Conservation (phyloP, 1,139 yeast genomes). For the Kodamaea derodonti region DNA sequence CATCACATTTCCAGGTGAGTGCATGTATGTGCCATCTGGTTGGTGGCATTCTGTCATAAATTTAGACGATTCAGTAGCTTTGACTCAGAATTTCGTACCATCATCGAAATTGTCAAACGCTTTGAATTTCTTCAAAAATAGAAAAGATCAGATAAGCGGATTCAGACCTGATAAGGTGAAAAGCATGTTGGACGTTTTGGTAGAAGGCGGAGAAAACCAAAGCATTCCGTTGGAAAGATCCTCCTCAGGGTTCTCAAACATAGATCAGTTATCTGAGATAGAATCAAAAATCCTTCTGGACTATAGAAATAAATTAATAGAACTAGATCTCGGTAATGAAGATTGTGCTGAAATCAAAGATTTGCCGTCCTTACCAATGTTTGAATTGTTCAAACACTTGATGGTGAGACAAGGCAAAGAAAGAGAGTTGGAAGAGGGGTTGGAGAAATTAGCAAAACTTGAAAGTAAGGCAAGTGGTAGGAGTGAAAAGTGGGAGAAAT, state of each 20-base stretch:
- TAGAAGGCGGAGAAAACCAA: background rate
- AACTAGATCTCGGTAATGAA: constrained; percentile 26
- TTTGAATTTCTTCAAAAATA: constrained; percentile 62
- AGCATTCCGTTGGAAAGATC: background rate
- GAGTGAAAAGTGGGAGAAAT: constrained; percentile 21
- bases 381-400: constrained; percentile 52
- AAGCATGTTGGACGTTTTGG: constrained; percentile 30
- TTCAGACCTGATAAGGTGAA: constrained; percentile 57
- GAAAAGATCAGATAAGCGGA: constrained; percentile 73
- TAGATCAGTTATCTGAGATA: constrained; percentile 6
- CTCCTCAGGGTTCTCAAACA: background rate
- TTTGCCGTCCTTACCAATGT: constrained; percentile 52
- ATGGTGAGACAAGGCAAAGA: constrained; percentile 30
- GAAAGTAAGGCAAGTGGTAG: constrained; percentile 23
- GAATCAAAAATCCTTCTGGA: constrained; percentile 11
- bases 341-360: constrained; percentile 41
- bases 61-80: constrained; percentile 70
- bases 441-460: constrained; percentile 25
- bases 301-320: constrained; percentile 19
- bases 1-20: constrained; percentile 76
- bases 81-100: constrained; percentile 88
- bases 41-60: constrained; percentile 97
- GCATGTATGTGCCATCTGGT: constrained; percentile 85
- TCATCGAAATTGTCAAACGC: constrained; percentile 53
- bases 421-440: constrained; percentile 28